These are phyloP conservation scores for Endoconidiophora laricicola DNA, from an alignment of 2,329 filamentous ascomycete genomes.

Conservation along the genomic window DNA sequence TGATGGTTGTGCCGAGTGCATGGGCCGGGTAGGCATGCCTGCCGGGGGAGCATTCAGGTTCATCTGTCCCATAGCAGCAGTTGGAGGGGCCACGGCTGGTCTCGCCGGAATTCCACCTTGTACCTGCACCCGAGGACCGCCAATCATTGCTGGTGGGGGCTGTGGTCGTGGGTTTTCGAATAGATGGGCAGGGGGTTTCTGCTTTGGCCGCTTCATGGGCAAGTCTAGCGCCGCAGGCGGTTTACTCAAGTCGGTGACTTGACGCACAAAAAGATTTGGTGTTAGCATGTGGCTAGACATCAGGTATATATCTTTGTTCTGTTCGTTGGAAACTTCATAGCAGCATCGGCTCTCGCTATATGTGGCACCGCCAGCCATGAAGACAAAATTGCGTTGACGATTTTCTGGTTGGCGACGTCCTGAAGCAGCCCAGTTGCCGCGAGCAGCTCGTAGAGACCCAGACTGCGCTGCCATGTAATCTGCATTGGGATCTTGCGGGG, in stretches of 20 bases:
- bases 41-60: constrained; percentile 4
- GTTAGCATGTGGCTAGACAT: constrained; percentile 86
- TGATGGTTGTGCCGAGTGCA: constrained; percentile 10
- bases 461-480: constrained; percentile 40
- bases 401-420: constrained; percentile 59
- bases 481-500: constrained; percentile 45
- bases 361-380: constrained; percentile 88
- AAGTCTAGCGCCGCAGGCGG: constrained; percentile 64
- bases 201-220: constrained; percentile 62
- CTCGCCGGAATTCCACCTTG: constrained; percentile 2
- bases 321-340: constrained; percentile 64
- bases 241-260: constrained; percentile 62
- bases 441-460: constrained; percentile 73
- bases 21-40: constrained; percentile 3
- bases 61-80: constrained; percentile 10
- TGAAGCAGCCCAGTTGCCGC: constrained; percentile 87
- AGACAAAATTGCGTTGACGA: constrained; percentile 78
- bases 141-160: constrained; percentile 5
- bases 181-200: constrained; percentile 69
- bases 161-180: constrained; percentile 42
- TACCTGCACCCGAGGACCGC: constrained; percentile 1
- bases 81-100: constrained; percentile 4
- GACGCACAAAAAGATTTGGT: constrained; percentile 64
- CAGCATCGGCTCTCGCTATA: constrained; percentile 80
- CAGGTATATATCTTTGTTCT: constrained; percentile 70